Evolutionary conservation across 805 yeast genomes (phyloP), one percentile per base, ranked within the genome.

Genomic region (Starmerella geochares): DNA sequence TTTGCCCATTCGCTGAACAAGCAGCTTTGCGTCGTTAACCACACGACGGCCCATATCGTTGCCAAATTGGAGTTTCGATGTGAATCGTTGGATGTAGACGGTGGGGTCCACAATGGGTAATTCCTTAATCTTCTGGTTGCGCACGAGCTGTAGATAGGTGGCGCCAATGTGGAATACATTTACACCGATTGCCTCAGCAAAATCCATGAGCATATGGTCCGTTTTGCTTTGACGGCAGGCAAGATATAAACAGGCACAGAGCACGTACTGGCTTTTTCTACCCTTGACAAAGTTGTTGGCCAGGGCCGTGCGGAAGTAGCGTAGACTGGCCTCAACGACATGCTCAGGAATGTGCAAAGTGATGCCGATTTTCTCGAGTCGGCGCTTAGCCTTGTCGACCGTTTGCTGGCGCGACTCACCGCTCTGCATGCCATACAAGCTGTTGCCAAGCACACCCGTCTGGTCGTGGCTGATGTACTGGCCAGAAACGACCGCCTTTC

Each of bases 401-500:
- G 98, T 92, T 60, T 86, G 94, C 55, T 86, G 95, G 46, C 96
- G 74, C 36, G 92, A 80, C 60, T 88, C 96, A 36, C 69, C 67
- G 21, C 58, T 45, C 37, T 60, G 64, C 35, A 66, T 62, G 19
- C 69, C 67, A 41, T 61, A 58, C 65, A 85, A 68, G 4, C 94
- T 78, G 51, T 74, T 77, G 24, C 82, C 86, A 43, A 81, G 72
- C 1, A 80, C 77, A 39, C 86, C 84, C 5, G 69, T 57, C 67
- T 88, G 96, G 60, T 86, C 96, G 0, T 86, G 83, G 39, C 86
- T 86, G 31, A 92, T 82, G 72, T 86, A 88, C 43, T 94, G 79
- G 62, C 99, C 99, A 57, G 90, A 95, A 1, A 92, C 95, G 46
- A 84, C 79, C 31, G 98, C 96, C 13, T 95, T 96, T 58, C 99